Conservation (phyloP, 352 stramenopile species). For the Phytophthora tentaculata region DNA sequence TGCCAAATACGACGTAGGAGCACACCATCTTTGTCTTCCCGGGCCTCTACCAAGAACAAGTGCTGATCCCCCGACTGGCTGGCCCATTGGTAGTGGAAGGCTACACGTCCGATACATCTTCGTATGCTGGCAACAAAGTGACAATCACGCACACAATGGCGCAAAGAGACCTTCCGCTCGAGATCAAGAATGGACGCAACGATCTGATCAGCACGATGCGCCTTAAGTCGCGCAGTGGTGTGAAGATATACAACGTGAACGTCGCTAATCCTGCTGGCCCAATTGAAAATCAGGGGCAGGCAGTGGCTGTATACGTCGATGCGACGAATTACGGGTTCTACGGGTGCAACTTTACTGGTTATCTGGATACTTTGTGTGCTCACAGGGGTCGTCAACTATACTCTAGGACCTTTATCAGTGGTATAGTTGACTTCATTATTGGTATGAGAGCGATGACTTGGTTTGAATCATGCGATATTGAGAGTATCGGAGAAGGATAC, state of each 20-base stretch:
- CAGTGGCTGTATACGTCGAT: background rate
- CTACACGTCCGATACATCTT: constrained; percentile 27
- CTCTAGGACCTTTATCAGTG: constrained; percentile 13
- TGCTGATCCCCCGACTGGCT: constrained; percentile 5
- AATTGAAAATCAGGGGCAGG: background rate
- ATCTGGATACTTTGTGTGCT: constrained; percentile 18
- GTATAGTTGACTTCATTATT: constrained; percentile 21
- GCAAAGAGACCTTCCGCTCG: constrained; percentile 9
- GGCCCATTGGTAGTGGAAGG: constrained; percentile 20
- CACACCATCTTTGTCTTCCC: constrained; percentile 27
- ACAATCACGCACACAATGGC: constrained; percentile 18
- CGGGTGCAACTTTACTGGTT: constrained; percentile 19
- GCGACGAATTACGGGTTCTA: constrained; percentile 10
- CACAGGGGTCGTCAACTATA: constrained; percentile 14
- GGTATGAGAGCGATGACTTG: constrained; percentile 12
- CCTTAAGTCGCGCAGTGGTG: constrained; percentile 8
- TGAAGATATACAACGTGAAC: constrained; percentile 7
- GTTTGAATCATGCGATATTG: constrained; percentile 20
- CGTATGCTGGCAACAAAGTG: constrained; percentile 19
- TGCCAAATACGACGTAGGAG: constrained; percentile 10
- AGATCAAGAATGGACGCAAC: constrained; percentile 7
- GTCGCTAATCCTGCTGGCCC: background rate
- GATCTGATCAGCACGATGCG: constrained; percentile 12
- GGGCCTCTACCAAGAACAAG: constrained; percentile 24
- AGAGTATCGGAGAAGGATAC: background rate